These are phyloP conservation scores for Didymella arachidicola DNA, from an alignment of 2,329 filamentous ascomycete genomes.

Conservation along the genomic window DNA sequence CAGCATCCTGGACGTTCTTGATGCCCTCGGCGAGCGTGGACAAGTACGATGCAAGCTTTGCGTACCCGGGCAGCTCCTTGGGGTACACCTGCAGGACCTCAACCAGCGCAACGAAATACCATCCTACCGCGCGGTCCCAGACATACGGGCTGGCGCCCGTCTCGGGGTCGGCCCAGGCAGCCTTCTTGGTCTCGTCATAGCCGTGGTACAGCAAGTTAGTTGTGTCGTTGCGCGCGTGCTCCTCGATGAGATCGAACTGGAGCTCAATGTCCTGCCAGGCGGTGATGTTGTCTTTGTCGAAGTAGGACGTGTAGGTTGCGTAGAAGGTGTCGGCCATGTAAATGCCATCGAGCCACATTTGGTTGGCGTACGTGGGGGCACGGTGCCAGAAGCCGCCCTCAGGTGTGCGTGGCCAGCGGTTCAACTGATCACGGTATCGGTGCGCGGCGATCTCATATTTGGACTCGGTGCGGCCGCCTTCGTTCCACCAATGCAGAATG, in stretches of 20 bases:
- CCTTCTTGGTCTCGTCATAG: conserved; percentile 46
- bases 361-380: conserved; percentile 57
- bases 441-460: conserved; percentile 61
- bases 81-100: conserved; percentile 60
- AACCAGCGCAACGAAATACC: conserved; percentile 53
- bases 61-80: conserved; percentile 48
- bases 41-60: conserved; percentile 52
- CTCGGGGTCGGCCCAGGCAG: conserved; percentile 47
- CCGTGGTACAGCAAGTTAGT: conserved; percentile 47
- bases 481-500: conserved; percentile 59
- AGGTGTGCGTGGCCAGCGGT: conserved; percentile 60
- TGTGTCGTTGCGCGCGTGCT: conserved; percentile 46
- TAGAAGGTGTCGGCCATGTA: conserved; percentile 54
- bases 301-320: conserved; percentile 50
- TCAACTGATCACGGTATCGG: conserved; percentile 56
- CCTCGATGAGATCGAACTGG: conserved; percentile 49
- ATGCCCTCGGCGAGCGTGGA: conserved; percentile 54
- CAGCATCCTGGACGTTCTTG: conserved; percentile 53
- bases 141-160: conserved; percentile 49
- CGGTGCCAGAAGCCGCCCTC: conserved; percentile 65
- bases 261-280: conserved; percentile 56
- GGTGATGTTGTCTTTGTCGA: conserved; percentile 48
- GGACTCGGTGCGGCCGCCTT: conserved; percentile 49
- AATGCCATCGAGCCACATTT: conserved; percentile 67
- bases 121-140: conserved; percentile 50